Percentiles rank a stretch among this genome's conserved stretches.
Evolutionary conservation across 2,329 filamentous ascomycete species (phyloP).

Genomic region (Cercospora sesami): DNA sequence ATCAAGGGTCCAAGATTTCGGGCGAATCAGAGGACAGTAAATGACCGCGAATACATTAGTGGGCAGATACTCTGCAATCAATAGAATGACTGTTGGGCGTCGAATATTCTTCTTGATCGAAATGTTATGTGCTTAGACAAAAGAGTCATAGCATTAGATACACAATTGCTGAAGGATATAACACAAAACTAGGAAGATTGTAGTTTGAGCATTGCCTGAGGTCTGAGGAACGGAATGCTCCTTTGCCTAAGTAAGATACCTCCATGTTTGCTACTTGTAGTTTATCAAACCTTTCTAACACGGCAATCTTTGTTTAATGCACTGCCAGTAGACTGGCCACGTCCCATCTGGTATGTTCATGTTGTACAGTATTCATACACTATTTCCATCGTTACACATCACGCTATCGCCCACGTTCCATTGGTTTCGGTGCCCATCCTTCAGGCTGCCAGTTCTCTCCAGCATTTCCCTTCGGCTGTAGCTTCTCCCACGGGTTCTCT

Average conservation of each 20-base stretch:
- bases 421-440: constrained; percentile 47
- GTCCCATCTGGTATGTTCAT: not conserved
- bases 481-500: constrained; percentile 44
- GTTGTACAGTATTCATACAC: constrained; percentile 1
- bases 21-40: not conserved
- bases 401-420: constrained; percentile 33
- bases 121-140: not conserved
- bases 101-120: not conserved
- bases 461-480: constrained; percentile 40
- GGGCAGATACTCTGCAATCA: not conserved
- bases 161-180: not conserved
- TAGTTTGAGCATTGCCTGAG: not conserved
- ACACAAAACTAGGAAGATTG: not conserved
- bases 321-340: not conserved
- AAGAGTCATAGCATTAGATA: not conserved
- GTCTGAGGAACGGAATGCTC: not conserved
- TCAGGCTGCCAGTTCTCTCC: constrained; percentile 52
- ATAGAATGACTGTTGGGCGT: not conserved
- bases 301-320: not conserved
- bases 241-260: not conserved
- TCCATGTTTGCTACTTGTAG: not conserved
- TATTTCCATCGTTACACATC: not conserved
- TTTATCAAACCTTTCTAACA: not conserved
- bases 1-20: not conserved
- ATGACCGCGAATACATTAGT: not conserved